Evolutionary conservation across 176 grass and related monocot species (phyloP).

Genomic region (Lolium rigidum): DNA sequence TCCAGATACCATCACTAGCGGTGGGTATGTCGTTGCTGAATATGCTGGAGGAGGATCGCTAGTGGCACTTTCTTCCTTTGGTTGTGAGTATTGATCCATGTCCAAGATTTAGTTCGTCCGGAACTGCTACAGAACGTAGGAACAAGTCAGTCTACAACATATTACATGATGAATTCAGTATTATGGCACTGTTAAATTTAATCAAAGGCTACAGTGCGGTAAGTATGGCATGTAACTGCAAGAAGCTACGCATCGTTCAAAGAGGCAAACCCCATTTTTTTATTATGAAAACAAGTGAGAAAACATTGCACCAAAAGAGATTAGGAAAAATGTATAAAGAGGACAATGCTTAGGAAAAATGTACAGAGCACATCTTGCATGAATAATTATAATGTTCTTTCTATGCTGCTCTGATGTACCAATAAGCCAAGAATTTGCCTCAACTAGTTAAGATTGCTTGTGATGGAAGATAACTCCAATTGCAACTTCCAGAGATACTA

Average conservation of each 20-base stretch:
- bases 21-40: constrained; percentile 39
- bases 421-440: constrained; percentile 2
- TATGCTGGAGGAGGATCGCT: constrained; percentile 40
- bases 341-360: no score
- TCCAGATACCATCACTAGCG: constrained; percentile 36
- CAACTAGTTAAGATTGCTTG: not conserved
- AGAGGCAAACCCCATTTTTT: not conserved
- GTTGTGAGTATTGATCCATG: constrained; percentile 62
- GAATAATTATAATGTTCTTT: not conserved
- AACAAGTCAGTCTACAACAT: not conserved
- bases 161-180: not conserved
- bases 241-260: not conserved
- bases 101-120: constrained; percentile 19
- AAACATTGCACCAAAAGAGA: not conserved
- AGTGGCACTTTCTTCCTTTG: constrained; percentile 32
- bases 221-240: not conserved
- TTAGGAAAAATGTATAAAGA: not conserved
- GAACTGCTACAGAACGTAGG: not conserved
- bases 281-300: not conserved
- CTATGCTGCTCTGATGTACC: not conserved
- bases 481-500: not conserved
- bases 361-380: constrained; percentile 21
- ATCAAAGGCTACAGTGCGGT: not conserved
- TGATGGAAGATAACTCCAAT: not conserved
- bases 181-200: not conserved